Conservation (phyloP, 2,329 filamentous ascomycete genomes). For the Penicillium verrucosum region DNA sequence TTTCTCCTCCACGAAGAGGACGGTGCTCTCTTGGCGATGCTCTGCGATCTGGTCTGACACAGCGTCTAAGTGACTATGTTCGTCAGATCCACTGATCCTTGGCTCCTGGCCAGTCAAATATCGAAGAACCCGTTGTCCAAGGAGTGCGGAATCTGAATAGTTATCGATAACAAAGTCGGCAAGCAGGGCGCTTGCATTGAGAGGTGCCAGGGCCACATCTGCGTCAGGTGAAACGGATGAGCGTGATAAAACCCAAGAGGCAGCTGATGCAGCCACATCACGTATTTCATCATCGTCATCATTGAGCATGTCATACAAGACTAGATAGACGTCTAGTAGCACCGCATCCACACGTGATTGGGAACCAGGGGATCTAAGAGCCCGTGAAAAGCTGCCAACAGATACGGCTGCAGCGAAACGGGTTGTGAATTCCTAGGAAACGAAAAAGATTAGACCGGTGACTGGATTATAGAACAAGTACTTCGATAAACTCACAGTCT, state of each 20-base stretch:
- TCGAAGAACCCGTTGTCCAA: slow-evolving; percentile 37
- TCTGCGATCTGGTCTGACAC: slow-evolving; percentile 32
- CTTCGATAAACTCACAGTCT: slow-evolving; percentile 34
- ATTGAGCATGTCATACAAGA: slow-evolving; percentile 72
- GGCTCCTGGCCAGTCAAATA: slow-evolving; percentile 38
- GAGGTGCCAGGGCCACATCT: slow-evolving; percentile 43
- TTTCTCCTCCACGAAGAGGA: slow-evolving; percentile 81
- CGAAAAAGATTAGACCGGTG: background rate
- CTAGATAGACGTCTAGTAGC: slow-evolving; percentile 58
- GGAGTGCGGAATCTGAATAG: slow-evolving; percentile 32
- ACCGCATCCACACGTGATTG: slow-evolving; percentile 23
- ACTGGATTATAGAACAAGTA: background rate
- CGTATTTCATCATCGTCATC: slow-evolving; percentile 93
- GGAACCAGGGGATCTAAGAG: slow-evolving; percentile 41
- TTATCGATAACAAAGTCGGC: slow-evolving; percentile 34
- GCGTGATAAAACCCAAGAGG: slow-evolving; percentile 38
- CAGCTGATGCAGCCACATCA: slow-evolving; percentile 53
- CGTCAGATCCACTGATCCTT: slow-evolving; percentile 22
- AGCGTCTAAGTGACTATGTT: slow-evolving; percentile 14
- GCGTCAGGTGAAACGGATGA: slow-evolving; percentile 28
- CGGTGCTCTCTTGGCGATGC: slow-evolving; percentile 38
- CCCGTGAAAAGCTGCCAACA: slow-evolving; percentile 32
- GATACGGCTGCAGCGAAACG: slow-evolving; percentile 38
- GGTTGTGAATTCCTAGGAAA: slow-evolving; percentile 39
- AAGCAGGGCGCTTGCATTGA: slow-evolving; percentile 47